A percentile compares a stretch with the other conserved stretches of the same genome.
Conservation (phyloP, 2,329 filamentous ascomycete genomes). For the Phoma sp. region DNA sequence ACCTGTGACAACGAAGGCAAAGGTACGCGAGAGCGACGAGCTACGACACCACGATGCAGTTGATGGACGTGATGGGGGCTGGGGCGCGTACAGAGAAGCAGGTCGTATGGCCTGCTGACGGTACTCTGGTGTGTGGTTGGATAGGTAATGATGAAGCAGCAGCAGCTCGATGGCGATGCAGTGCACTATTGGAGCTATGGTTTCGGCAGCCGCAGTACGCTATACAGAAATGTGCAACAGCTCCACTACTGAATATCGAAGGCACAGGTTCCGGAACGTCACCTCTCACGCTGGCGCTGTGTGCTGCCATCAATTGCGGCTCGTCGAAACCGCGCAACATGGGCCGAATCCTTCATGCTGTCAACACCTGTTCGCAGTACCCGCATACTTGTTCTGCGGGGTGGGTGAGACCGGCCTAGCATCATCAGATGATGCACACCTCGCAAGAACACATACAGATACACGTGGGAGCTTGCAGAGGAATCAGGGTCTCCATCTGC, state of each 20-base stretch:
- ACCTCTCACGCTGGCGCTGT: not conserved
- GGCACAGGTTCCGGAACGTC: not conserved
- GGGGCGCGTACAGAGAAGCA: constrained; percentile 14
- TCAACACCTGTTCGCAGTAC: constrained; percentile 3
- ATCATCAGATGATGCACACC: not conserved
- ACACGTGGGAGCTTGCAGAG: not conserved
- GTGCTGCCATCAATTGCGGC: not conserved
- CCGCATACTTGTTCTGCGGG: not conserved
- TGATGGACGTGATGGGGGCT: constrained; percentile 11
- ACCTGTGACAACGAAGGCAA: constrained; percentile 11
- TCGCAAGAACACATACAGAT: not conserved
- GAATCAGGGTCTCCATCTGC: constrained; percentile 9
- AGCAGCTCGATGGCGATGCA: constrained; percentile 7
- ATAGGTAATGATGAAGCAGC: constrained; percentile 11
- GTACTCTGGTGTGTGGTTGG: not conserved
- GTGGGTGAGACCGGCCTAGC: constrained; percentile 2
- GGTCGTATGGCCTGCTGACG: constrained; percentile 3
- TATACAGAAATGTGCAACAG: constrained; percentile 3
- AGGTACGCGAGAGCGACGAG: constrained; percentile 13
- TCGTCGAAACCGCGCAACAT: constrained; percentile 1
- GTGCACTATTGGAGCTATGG: constrained; percentile 5
- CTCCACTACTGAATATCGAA: not conserved
- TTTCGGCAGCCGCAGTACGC: constrained; percentile 5
- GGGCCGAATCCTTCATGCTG: not conserved
- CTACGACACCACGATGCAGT: constrained; percentile 7